Percentiles rank a stretch among this genome's conserved stretches.
phyloP scores from a whole-genome alignment of 1,139 yeast genomes.

The Pichia sp. region DNA sequence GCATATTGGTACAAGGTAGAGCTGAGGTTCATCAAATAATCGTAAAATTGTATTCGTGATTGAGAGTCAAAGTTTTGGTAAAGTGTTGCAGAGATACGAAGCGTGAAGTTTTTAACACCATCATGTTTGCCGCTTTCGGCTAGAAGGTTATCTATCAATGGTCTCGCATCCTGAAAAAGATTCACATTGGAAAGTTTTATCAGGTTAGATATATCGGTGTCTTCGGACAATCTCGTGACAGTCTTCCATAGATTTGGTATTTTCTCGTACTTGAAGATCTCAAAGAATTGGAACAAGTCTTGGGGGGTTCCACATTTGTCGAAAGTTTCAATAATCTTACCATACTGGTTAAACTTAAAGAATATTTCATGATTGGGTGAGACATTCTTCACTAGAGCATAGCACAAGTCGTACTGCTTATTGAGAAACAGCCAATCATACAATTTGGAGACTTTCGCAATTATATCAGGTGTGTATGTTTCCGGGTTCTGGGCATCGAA shows the following conservation, averaged over 20 bases:
- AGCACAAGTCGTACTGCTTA: slow-evolving; percentile 8
- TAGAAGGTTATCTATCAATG: slow-evolving; percentile 2
- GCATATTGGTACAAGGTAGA: slow-evolving; percentile 2
- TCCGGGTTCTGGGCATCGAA: slow-evolving; percentile 9
- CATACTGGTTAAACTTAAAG: slow-evolving; percentile 11
- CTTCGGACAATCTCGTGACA: slow-evolving; percentile 4
- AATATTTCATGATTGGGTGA: slow-evolving; percentile 8
- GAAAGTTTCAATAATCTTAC: slow-evolving; percentile 10
- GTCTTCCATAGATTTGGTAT: slow-evolving; percentile 12
- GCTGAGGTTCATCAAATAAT: slow-evolving; percentile 2
- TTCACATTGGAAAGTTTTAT: slow-evolving; percentile 3
- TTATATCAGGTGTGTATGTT: slow-evolving; percentile 10
- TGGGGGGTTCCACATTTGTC: slow-evolving; percentile 13
- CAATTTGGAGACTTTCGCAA: slow-evolving; percentile 9
- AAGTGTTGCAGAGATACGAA: slow-evolving; percentile 6
- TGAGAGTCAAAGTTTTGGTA: slow-evolving; percentile 8
- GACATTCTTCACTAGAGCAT: slow-evolving; percentile 7
- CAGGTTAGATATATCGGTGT: slow-evolving; percentile 5
- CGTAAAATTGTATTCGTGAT: slow-evolving; percentile 5
- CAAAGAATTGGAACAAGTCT: slow-evolving; percentile 13
- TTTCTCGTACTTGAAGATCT: slow-evolving; percentile 10
- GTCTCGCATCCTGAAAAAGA: slow-evolving; percentile 3
- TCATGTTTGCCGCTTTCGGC: not conserved
- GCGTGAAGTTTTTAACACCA: slow-evolving; percentile 8
- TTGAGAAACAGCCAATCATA: slow-evolving; percentile 16